Base-by-base conservation (phyloP, 2,329 filamentous ascomycete species). In the Fusarium luffae region DNA sequence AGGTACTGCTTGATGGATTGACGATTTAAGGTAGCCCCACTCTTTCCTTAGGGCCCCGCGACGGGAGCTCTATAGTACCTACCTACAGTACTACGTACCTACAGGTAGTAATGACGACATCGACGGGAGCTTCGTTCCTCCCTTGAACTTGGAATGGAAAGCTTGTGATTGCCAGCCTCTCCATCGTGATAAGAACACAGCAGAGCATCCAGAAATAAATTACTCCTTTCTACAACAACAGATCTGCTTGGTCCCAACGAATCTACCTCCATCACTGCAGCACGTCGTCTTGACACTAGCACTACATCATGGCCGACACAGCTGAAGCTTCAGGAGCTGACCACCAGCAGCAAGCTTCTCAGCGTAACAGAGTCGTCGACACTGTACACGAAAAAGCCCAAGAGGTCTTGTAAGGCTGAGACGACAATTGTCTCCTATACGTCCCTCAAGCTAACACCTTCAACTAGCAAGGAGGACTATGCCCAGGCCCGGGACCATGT, bases 401-500 rank as follows among this genome's bases (percentile, higher is more conserved):
- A 63, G 81, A 85, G 70, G 82, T 86, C 66, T 77, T 84, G 85
- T 87, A 78, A 68, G 75, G 9, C 37, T 46, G 19, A 13, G 21
- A 34, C 12, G 4, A 19, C 6, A 3, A 42, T 10, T 11, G 25
- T 27, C 4, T 34, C 7, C 11, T 23, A 25, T n/a, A 30, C 6
- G 16, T 40, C 27, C n/a, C 21, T 65, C 71, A 66, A 49, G 12
- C 63, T 64, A 43, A 66, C 47, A 48, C 16, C 7, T 13, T 11
- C 30, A 7, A 19, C 21, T 68, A 89, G 88, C 44, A 83, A 88
- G 68, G 90, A 94, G 70, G 94, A 98, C 76, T 90, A 90, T 59
- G 85, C 88, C 65, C 89, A 90, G 68, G 87, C 92, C 58, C 88
- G 84, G 71, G 80, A 80, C 18, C 83, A 94, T 40, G 85, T 93